Evolutionary conservation across 2,329 filamentous ascomycete species (phyloP).

Genomic region (Neodidymelliopsis sp.): DNA sequence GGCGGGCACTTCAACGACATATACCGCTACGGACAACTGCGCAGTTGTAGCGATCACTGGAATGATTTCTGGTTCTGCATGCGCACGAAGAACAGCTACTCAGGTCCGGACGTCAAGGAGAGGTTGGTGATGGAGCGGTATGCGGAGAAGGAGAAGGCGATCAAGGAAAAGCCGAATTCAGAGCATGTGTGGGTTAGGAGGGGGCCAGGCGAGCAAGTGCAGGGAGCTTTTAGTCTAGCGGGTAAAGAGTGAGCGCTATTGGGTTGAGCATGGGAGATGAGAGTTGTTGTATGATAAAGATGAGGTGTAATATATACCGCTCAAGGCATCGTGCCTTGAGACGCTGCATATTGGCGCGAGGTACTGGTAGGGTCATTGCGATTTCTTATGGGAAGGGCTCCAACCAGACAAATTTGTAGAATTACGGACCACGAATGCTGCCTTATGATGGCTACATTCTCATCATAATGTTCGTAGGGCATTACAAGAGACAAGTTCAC

Average conservation of each 20-base stretch:
- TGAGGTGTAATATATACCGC: constrained; percentile 9
- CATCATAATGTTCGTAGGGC: no score
- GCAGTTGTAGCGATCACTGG: constrained; percentile 85
- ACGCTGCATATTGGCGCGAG: no score
- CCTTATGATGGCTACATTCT: no score
- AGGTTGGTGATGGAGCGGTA: constrained; percentile 71
- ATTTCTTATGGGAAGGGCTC: no score
- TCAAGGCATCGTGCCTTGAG: background rate
- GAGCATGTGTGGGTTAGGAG: constrained; percentile 90
- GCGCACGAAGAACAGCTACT: constrained; percentile 71
- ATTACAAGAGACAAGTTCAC: no score
- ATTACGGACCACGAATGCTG: no score
- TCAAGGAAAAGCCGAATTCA: constrained; percentile 75
- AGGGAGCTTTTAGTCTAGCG: constrained; percentile 34
- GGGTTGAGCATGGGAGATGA: background rate
- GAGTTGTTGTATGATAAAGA: background rate
- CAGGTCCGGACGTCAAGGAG: constrained; percentile 63
- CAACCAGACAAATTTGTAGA: no score
- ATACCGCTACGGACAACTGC: constrained; percentile 83
- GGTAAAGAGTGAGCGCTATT: constrained; percentile 16
- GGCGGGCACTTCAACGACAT: constrained; percentile 91
- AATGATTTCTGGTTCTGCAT: constrained; percentile 98
- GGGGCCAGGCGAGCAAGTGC: constrained; percentile 49
- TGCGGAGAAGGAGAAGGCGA: constrained; percentile 69
- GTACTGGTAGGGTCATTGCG: no score